Evolutionary conservation across 106 monocot genomes (phyloP), one percentile per base, ranked within the genome.

Genomic region (Allium fistulosum): DNA sequence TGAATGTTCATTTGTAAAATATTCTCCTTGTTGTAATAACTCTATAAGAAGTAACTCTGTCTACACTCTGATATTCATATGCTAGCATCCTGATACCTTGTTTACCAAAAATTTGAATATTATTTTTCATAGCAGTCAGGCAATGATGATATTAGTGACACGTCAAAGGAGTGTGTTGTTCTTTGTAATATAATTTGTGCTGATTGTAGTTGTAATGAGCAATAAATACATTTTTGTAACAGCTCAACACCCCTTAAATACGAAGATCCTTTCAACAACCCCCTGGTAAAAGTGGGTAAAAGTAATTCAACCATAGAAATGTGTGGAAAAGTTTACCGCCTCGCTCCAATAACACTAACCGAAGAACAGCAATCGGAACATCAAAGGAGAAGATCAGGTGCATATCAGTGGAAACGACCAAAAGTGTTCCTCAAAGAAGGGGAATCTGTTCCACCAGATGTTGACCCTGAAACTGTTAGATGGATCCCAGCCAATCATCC

Each of bases 211-310:
- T n/a, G 12, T 53, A 53, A 53, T 7, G 15, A 3, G 15, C 12
- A 53, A 11, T 53, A 11, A 2, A 1, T 53, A 11, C 53, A 53
- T 53, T 53, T 49, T 53, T 56, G 66, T 11, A 26, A 67, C 86
- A 96, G 91, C 45, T 83, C 89, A 72, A 84, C 79, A 18, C 85
- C 81, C 58, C 64, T 90, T 53, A 84, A 68, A 51, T 97, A 89
- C 70, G 92, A 97, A 68, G 91, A 97, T 81, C 97, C 97, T 53
- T 97, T 97, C 62, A 87, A 97, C 67, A 97, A 97, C 53, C 92
- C 88, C 26, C 68, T 92, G 61, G 82, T 97, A 53, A 97, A 97
- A 66, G 76, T 81, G 59, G 71, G 81, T 52, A 80, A 81, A 69
- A 69, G 51, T 55, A 69, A 84, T 69, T 88, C 86, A 49, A 89